Base-by-base conservation (phyloP, 495 filamentous ascomycete species). In the Chaetomidium leptoderma region DNA sequence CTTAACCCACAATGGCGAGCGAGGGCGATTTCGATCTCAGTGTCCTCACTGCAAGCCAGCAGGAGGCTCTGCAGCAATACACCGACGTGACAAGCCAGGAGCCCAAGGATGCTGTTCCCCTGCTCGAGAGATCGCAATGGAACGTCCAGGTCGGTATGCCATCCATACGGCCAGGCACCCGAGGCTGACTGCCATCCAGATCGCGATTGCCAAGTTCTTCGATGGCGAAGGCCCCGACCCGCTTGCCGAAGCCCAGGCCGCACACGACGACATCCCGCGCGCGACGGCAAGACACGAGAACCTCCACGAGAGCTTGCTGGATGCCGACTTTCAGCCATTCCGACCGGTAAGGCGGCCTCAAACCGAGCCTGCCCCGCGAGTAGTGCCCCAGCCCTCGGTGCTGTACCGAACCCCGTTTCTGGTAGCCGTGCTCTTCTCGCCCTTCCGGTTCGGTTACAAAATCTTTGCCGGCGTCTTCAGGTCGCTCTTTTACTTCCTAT, bases 121-220 rank as follows among this genome's bases (percentile, higher is more conserved):
- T 97, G 24, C 76, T 98, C 23, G 82, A 85, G 54, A 78, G 91
- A 52, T 95, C 90, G 33, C 85, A 97, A 74, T 98, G 95, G 95
- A 97, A 97, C 70, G 88, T 96, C 13, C 84, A 96, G 80, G 90
- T 93, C 62, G 5, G 78, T 67, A 10, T 40, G 17, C 23, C 21
- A 8, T n/a, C n/a, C 11, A 13, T 11, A 8, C 5, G 6, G 6
- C 6, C 24, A 9, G 30, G 26, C 40, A 7, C 10, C 6, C 7
- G 21, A 17, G 17, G 27, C 48, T 58, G 24, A 59, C 21, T 33
- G 43, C 39, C 55, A 24, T 19, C 11, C 68, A 98, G 87, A 95
- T 97, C 60, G 93, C 93, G 32, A 89, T 98, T 49, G 81, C 93
- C 48, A 92, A 92, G 66, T 97, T 97, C 82, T 98, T 97, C 68